phyloP scores from a whole-genome alignment of 2,329 filamentous ascomycete species.

The Elsinoe necatrix region DNA sequence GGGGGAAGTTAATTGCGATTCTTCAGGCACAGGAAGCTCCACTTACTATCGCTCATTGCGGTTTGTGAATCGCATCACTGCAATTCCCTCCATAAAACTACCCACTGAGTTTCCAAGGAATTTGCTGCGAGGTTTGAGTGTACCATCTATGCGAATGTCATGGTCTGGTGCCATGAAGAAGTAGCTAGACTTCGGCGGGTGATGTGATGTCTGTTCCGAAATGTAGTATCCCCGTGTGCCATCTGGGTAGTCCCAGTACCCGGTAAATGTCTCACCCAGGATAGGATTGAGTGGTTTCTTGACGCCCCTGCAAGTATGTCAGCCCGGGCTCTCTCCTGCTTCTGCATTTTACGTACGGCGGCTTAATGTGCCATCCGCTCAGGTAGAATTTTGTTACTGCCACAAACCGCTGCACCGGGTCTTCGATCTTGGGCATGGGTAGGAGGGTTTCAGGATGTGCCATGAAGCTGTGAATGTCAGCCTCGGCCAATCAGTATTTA shows the following conservation, averaged over 20 bases:
- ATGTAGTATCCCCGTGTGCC: constrained; percentile 88
- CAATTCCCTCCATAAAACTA: constrained; percentile 96
- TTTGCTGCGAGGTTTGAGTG: constrained; percentile 85
- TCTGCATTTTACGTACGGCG: constrained; percentile 56
- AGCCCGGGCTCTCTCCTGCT: neutral
- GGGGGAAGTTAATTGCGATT: constrained; percentile 18
- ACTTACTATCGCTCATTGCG: constrained; percentile 83
- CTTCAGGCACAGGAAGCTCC: neutral
- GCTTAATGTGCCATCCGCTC: constrained; percentile 97
- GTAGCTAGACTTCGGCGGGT: constrained; percentile 97
- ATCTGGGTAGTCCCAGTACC: constrained; percentile 82
- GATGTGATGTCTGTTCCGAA: constrained; percentile 93
- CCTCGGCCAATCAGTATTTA: neutral
- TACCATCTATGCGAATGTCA: constrained; percentile 89
- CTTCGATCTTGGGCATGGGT: constrained; percentile 76
- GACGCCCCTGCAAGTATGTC: constrained; percentile 58
- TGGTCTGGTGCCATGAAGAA: constrained; percentile 97
- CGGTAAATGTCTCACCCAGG: constrained; percentile 86
- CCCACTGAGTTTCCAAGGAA: constrained; percentile 96
- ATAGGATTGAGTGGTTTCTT: constrained; percentile 98
- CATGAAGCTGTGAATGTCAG: constrained; percentile 68
- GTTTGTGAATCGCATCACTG: constrained; percentile 75
- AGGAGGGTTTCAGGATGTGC: constrained; percentile 94
- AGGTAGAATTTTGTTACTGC: constrained; percentile 97
- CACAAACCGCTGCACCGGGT: constrained; percentile 82